These are phyloP conservation scores for Solanum paucissectum DNA, from an alignment of 257 asterid genomes.

Conservation along the genomic window DNA sequence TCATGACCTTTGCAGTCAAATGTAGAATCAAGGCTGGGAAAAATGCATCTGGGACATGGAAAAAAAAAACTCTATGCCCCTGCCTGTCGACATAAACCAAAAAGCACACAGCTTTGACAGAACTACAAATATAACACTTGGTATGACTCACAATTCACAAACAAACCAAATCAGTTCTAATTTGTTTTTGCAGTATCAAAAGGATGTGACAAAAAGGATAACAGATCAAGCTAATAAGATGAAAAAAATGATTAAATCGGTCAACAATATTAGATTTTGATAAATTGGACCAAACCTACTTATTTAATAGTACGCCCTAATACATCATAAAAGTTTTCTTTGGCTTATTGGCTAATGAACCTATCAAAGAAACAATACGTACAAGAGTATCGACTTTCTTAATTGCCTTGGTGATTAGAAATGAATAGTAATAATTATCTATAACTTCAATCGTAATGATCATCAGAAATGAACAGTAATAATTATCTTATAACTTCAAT, in stretches of 20 bases:
- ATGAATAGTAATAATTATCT: not conserved
- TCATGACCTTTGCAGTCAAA: not conserved
- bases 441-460: not conserved
- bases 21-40: not conserved
- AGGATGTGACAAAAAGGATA: not conserved
- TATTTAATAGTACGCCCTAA: not conserved
- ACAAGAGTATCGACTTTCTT: not conserved
- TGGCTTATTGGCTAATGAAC: not conserved
- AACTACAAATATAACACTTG: not conserved
- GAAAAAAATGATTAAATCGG: not conserved
- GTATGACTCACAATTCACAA: not conserved
- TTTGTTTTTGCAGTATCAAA: not conserved
- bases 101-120: not conserved
- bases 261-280: not conserved
- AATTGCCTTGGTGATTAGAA: not conserved
- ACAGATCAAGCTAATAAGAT: not conserved
- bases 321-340: not conserved
- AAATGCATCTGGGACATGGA: not conserved
- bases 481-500: not conserved
- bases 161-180: not conserved
- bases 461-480: not conserved
- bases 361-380: not conserved
- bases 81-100: not conserved
- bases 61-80: not conserved
- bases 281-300: not conserved